Evolutionary conservation across 1,139 yeast genomes (phyloP), one percentile per base, ranked within the genome.

Genomic region (Scheffersomyces insectosa): DNA sequence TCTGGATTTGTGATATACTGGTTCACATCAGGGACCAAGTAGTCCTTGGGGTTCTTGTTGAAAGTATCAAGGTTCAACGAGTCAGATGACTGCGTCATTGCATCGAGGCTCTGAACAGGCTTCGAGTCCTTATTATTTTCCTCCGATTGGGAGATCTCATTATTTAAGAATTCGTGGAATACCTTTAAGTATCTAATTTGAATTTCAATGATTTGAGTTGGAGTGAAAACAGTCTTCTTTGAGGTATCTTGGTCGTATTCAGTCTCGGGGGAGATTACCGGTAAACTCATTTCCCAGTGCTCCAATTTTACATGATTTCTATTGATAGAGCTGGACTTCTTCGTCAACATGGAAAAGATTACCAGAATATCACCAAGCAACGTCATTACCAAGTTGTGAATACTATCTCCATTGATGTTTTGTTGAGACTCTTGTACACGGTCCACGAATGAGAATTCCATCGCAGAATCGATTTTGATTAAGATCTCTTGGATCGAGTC

Each of bases 401-500:
- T 53, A 35, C 55, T 58, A 6, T 47, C 48, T 16, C 50, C 48
- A 27, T 57, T 55, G 5, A 33, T 14, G 9, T 33, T 38, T 25
- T 27, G 29, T 12, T 52, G 56, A 9, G 60, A 49, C 30, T 52
- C 55, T 6, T 49, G 49, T 14, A 48, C 50, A 4, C 48, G 12
- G 12, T 44, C 52, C 12, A 50, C 46, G 37, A 52, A 56, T 10
- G 64, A 49, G 14, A 50, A 48, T 28, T 63, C 68, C 44, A 70
- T 56, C 10, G 64, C 60, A 14, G 65, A 56, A 42, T 71, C 73
- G 14, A 75, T 61, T 45, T 72, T 72, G 28, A 69, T 47, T 41
- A 78, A 64, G 11, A 82, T 65, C 40, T 83, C 90, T 29, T 77
- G 75, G 30, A 86, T 70, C 62, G 89, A 81, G 57, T 88, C 96